Evolutionary conservation across 768 basidiomycete species (phyloP), one percentile per base, ranked within the genome.

Genomic region (Boletus huronensis): DNA sequence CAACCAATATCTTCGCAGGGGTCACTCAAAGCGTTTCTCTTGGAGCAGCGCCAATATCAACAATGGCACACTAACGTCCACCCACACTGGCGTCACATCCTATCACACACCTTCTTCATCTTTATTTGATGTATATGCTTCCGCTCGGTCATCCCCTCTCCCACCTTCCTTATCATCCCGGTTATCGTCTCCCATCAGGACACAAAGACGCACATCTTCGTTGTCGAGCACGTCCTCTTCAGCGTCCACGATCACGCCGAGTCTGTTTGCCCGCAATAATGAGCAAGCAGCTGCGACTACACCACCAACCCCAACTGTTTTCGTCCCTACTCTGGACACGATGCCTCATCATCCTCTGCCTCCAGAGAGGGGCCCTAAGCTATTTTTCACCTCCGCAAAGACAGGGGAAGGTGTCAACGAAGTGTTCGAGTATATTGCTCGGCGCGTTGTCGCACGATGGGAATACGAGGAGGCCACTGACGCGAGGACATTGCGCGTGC

Each of bases 101-200:
- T 92, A 86, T 69, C 86, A 90, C 68, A 92, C 90, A 0, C 88
- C 90, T 7, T 82, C 85, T 0, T 91, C 90, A 0, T 90, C 88
- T n/a, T 57, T 89, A 40, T 86, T 82, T 58, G 84, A 89, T 64
- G 59, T 66, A 3, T 87, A 75, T 57, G 76, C 81, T 19, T 82
- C 84, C 7, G 85, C 87, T 3, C 78, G 80, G 10, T 81, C 81
- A 4, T 84, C 85, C 3, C 83, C 83, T 0, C 74, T 77, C 49
- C 75, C 80, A 0, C 61, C 58, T 1, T 70, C 71, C 3, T 16
- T 61, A 14, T 64, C 63, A 5, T 69, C 67, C 10, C 59, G 58
- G 9, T 64, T 74, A 48, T 64, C 66, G 45, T 65, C 62, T 52
- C 60, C 66, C 40, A 54, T 56, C 60, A 57, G 61, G 61, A 58